Percentiles rank a stretch among this genome's conserved stretches.
Evolutionary conservation across 805 yeast species (phyloP).

Genomic region (Teunomyces barrocoloradensis): DNA sequence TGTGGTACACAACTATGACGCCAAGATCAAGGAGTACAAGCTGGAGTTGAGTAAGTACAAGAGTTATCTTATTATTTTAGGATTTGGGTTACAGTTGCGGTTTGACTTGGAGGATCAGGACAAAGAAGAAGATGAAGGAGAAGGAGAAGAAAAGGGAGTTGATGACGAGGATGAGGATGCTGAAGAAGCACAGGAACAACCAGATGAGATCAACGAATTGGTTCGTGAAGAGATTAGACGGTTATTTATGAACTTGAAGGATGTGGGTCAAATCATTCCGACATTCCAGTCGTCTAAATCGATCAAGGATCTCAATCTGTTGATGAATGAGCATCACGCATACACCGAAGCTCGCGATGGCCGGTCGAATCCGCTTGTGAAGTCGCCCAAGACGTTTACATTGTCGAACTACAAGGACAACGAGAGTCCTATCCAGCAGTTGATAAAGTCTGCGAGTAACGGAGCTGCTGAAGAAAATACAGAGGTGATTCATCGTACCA

Average conservation of each 20-base stretch:
- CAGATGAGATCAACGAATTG: constrained; percentile 30
- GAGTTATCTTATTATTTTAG: constrained; percentile 43
- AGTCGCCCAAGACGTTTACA: constrained; percentile 42
- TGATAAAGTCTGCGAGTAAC: constrained; percentile 23
- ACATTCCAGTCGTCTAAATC: constrained; percentile 30
- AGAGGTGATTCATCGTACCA: constrained; percentile 30
- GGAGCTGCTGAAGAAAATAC: constrained; percentile 4
- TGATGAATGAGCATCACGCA: constrained; percentile 2
- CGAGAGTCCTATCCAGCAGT: constrained; percentile 37
- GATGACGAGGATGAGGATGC: constrained; percentile 5
- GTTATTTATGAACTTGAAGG: constrained; percentile 29
- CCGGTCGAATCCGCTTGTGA: constrained; percentile 23
- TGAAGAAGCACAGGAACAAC: constrained; percentile 9
- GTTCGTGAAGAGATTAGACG: constrained; percentile 34
- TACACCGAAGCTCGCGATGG: neutral
- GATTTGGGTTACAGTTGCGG: constrained; percentile 47
- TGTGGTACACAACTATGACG: constrained; percentile 38
- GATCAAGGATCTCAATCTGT: constrained; percentile 16
- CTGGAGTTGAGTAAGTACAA: constrained; percentile 45
- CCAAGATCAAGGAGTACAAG: constrained; percentile 42
- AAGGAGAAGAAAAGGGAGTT: neutral
- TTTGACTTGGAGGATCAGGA: constrained; percentile 39
- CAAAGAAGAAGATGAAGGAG: constrained; percentile 14
- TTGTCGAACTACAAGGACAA: constrained; percentile 33
- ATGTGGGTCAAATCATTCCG: constrained; percentile 32